These are phyloP conservation scores for Neofusicoccum laricinum DNA, from an alignment of 2,329 filamentous ascomycete genomes.

Conservation along the genomic window DNA sequence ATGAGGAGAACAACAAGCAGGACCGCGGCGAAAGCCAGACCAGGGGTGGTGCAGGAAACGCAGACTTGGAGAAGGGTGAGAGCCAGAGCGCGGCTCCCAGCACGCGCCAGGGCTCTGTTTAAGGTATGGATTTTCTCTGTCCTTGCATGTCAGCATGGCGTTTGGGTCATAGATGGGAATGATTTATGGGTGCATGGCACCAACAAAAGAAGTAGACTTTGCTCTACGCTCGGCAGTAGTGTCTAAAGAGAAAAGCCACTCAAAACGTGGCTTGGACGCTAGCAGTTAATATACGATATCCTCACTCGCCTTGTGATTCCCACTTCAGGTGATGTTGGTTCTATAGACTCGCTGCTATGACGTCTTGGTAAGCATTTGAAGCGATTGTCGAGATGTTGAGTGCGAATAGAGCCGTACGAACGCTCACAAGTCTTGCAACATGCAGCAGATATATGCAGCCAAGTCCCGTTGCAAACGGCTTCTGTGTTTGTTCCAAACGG, in stretches of 20 bases:
- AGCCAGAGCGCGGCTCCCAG: background rate
- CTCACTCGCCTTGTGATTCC: background rate
- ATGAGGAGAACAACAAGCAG: background rate
- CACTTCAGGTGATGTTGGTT: too few species aligned
- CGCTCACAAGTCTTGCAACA: background rate
- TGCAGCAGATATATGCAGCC: background rate
- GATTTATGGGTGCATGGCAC: background rate
- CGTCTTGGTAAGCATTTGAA: too few species aligned
- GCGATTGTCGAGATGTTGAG: too few species aligned
- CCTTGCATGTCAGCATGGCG: background rate
- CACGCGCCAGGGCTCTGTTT: background rate
- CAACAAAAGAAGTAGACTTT: background rate
- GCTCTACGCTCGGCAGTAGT: background rate
- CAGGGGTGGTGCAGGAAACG: background rate
- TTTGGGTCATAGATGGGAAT: background rate
- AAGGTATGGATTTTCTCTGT: background rate
- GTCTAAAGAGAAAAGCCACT: too few species aligned
- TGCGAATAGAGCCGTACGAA: too few species aligned
- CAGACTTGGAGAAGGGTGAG: background rate
- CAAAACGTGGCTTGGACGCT: too few species aligned
- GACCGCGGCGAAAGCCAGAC: background rate
- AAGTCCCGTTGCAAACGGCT: background rate
- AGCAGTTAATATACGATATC: background rate
- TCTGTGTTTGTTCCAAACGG: background rate
- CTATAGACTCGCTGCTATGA: too few species aligned